Evolutionary conservation across 352 stramenopile genomes (phyloP), one percentile per base, ranked within the genome.

Genomic region (Peronospora belbahrii): DNA sequence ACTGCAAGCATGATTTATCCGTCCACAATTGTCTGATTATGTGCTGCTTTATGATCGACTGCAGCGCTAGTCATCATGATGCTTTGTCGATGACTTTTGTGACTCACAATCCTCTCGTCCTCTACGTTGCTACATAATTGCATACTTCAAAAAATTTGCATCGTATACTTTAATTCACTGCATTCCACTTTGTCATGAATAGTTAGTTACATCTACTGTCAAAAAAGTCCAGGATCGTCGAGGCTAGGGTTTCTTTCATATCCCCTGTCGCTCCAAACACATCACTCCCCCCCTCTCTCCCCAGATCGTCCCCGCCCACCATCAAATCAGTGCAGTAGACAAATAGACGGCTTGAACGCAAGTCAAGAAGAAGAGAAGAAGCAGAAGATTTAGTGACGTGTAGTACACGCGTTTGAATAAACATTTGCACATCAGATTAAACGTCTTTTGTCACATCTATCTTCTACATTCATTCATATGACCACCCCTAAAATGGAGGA

Each of bases 401-500:
- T 8, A 27, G 7, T 8, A 27, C 23, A 4, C 23, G 4, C 4
- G 23, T 27, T 7, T 8, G 7, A 27, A 27, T 7, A 27, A 7
- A 27, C 23, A 27, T 27, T 27, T 27, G 23, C 23, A n/a, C n/a
- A n/a, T n/a, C n/a, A n/a, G n/a, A n/a, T n/a, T n/a, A n/a, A n/a
- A 20, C 14, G 25, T 37, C 11, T 9, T 0, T 28, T 27, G 23
- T 27, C 23, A 2, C 23, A 25, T 25, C 22, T 6, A 25, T 25
- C 28, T 33, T 50, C 39, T 18, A 22, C 10, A 24, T 30, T 35
- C 34, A n/a, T 11, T 10, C 4, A 25, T 30, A 90, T 90, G 79
- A 62, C 74, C 35, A 83, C 76, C 19, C 72, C 78, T 17, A 87
- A 88, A 47, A 85, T 85, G 60, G 80, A 91, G 62, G 80, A 91